Base-by-base conservation (phyloP, 2,329 filamentous ascomycete genomes). In the Moelleriella libera region DNA sequence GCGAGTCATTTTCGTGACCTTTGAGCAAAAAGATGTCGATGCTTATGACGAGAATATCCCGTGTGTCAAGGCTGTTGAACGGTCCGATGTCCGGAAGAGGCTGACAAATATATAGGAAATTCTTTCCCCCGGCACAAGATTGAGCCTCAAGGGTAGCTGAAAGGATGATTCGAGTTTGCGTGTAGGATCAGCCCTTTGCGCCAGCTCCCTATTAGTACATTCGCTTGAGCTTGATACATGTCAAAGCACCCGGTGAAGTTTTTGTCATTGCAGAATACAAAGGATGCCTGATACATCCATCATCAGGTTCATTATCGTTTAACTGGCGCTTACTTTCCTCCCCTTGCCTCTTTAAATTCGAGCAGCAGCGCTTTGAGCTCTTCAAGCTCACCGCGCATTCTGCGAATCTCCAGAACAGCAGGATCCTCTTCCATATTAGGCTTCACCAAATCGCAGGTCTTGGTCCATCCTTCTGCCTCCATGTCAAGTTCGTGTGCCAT, bases 1-100 rank as follows among this genome's bases (percentile, higher is more conserved):
- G 43, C 77, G 79, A 55, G 76, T 97, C 10, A 73, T 95, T 14
- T 94, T 97, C 66, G 89, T 89, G 58, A 85, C 82, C 12, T 96
- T 94, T 62, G 71, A 85, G 60, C 63, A 70, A 47, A 89, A 89
- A 65, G 89, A 97, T 56, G 78, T 84, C 50, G 64, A 68, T 40
- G 82, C 84, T 0, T 97, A 97, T 61, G 71, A 81, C 46, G 55
- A 75, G 29, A 66, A 71, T 37, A 64, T 95, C 9, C 85, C 89
- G 88, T 94, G 65, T 55, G 63, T 59, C 21, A 30, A 7, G 14
- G 2, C 34, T 12, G 12, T 37, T 37, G 21, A 21, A 21, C 3
- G 21, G 21, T 21, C 21, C 21, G 21, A 21, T 21, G 21, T 21
- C 21, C 21, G 21, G 21, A 21, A 21, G 21, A 21, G 21, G 21